phyloP scores from a whole-genome alignment of 352 stramenopile species.

The Globisporangium polare region DNA sequence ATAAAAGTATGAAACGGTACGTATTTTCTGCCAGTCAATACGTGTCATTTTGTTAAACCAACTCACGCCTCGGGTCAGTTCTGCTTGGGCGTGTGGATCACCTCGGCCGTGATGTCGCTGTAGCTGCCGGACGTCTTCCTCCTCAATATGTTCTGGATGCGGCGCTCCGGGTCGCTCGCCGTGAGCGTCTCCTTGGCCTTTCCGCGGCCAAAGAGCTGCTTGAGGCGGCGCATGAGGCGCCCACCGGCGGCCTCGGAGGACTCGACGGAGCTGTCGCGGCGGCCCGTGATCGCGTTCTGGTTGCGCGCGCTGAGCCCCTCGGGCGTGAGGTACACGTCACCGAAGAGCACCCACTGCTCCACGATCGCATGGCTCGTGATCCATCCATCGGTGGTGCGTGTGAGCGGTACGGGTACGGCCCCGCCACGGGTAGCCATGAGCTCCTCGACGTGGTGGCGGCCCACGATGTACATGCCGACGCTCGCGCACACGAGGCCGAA shows the following conservation, averaged over 20 bases:
- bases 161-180: conserved; percentile 60
- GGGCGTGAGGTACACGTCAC: conserved; percentile 65
- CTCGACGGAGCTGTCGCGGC: conserved; percentile 52
- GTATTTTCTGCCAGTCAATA: conserved; percentile 1
- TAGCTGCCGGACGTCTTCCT: conserved; percentile 78
- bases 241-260: conserved; percentile 31
- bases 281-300: conserved; percentile 20
- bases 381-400: conserved; percentile 69
- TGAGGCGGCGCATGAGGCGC: conserved; percentile 35
- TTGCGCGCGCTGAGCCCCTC: conserved; percentile 60
- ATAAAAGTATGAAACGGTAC: too few species aligned
- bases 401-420: conserved; percentile 73
- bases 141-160: conserved; percentile 62
- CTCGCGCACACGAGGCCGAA: conserved; percentile 70
- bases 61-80: neutral
- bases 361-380: conserved; percentile 77
- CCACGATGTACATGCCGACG: conserved; percentile 79
- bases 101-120: conserved; percentile 66
- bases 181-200: conserved; percentile 20
- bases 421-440: conserved; percentile 79
- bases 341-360: conserved; percentile 83
- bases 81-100: conserved; percentile 65
- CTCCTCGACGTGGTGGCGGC: conserved; percentile 71
- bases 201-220: conserved; percentile 36
- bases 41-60: neutral